Percentiles rank a stretch among this genome's conserved stretches.
phyloP scores from a whole-genome alignment of 73 alveolate genomes.

The Breviolum minutum region DNA sequence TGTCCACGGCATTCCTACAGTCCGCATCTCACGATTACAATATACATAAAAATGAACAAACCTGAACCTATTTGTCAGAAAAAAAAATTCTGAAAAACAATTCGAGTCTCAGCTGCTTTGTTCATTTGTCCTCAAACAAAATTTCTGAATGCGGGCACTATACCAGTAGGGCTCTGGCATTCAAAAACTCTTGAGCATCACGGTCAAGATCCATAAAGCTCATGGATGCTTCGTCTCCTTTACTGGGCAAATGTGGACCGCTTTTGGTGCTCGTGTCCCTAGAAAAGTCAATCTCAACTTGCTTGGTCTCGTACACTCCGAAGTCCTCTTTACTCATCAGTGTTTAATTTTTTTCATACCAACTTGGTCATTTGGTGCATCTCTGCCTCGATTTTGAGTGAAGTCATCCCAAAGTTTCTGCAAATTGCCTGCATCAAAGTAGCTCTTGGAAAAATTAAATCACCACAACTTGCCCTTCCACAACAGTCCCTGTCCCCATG shows the following conservation, averaged over 20 bases:
- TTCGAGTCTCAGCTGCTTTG: no score
- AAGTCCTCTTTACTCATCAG: no score
- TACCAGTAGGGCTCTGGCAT: neutral
- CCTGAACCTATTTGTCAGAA: neutral
- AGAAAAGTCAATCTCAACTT: neutral
- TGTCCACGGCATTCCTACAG: slow-evolving; percentile 54
- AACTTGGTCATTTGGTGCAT: no score
- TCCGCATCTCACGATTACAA: neutral
- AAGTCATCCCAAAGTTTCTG: slow-evolving; percentile 78
- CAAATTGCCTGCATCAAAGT: slow-evolving; percentile 11
- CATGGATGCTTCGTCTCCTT: slow-evolving; percentile 30
- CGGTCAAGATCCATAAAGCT: slow-evolving; percentile 55
- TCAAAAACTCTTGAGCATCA: slow-evolving; percentile 21
- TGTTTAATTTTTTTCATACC: no score
- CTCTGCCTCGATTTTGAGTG: slow-evolving; percentile 45
- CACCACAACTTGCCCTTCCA: neutral
- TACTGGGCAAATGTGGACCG: no score
- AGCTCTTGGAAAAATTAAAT: neutral
- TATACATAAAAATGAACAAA: neutral
- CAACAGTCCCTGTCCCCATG: neutral
- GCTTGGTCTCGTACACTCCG: neutral
- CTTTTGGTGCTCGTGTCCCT: no score
- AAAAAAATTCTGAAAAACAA: no score
- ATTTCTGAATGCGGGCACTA: no score
- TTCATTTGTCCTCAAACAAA: no score